Evolutionary conservation across 164 flowering plant genomes (phyloP), one percentile per base, ranked within the genome.

Genomic region (Magnolia kwangsiensis): DNA sequence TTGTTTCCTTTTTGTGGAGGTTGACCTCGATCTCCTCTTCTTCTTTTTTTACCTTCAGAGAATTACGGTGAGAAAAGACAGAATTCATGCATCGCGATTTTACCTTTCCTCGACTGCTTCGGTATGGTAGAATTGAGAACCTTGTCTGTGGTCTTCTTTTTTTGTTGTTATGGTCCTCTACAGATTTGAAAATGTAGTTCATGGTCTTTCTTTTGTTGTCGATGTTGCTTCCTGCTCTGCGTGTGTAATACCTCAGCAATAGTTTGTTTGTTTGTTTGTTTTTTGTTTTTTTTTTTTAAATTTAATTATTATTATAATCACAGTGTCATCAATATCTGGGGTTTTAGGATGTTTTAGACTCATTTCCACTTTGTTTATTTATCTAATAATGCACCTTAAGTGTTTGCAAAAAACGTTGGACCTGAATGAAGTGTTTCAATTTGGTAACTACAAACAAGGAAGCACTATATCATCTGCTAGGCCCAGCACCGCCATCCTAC

Each of bases 41-140:
- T 67, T 9, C 3, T 14, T 51, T 58, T 27, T 76, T 11, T 51
- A 45, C 1, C 65, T 77, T 11, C 90, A 85, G 91, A 77, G 65
- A 31, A 69, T 29, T 81, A 20, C 71, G 45, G 64, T 8, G 27
- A 87, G 85, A 84, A 82, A 84, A 69, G 73, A 81, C 31, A 81
- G 80, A 51, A 64, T 83, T 67, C 78, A 71, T 77, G 50, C 78
- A 51, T 70, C 80, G 31, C 63, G 79, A n/a, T 63, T 75, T 70
- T 70, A 81, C 70, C 85, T 84, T 23, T 86, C 92, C 8, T 87
- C 90, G 8, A 78, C 64, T 80, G 77, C 81, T 77, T 82, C 78
- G 88, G 98, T 93, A 91, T 75, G 86, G 8, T 72, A 37, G 45
- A 37, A 37, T 37, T 37, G 6, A 3, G 27, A n/a, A 7, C 18